These are phyloP conservation scores for Penicillium sp. DNA, from an alignment of 2,329 filamentous ascomycete species.

Conservation along the genomic window DNA sequence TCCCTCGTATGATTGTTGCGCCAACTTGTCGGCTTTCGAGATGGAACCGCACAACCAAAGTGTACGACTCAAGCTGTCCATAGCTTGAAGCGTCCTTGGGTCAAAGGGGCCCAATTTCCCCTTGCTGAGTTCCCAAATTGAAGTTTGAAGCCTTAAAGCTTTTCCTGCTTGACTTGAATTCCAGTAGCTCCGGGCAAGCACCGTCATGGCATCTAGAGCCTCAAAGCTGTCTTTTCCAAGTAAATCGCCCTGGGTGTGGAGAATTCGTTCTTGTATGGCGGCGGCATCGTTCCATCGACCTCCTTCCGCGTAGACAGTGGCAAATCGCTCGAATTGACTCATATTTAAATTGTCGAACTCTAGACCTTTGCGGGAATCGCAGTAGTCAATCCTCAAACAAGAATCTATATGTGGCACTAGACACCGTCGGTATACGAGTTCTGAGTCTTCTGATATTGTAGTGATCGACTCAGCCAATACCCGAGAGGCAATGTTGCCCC, in stretches of 20 bases:
- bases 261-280: slow-evolving; percentile 9
- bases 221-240: slow-evolving; percentile 7
- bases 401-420: slow-evolving; percentile 24
- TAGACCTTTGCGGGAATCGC: slow-evolving; percentile 10
- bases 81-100: slow-evolving; percentile 27
- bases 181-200: slow-evolving; percentile 12
- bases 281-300: slow-evolving; percentile 9
- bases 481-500: slow-evolving; percentile 10
- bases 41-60: slow-evolving; percentile 13
- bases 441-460: slow-evolving; percentile 12
- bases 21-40: slow-evolving; percentile 12
- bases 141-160: slow-evolving; percentile 13
- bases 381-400: slow-evolving; percentile 10
- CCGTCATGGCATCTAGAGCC: slow-evolving; percentile 8
- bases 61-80: slow-evolving; percentile 30
- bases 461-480: slow-evolving; percentile 16
- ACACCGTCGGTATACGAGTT: slow-evolving; percentile 21
- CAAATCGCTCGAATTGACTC: slow-evolving; percentile 9
- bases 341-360: slow-evolving; percentile 3
- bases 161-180: slow-evolving; percentile 10
- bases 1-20: slow-evolving; percentile 17
- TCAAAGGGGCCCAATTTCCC: slow-evolving; percentile 21
- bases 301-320: slow-evolving; percentile 7
- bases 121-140: slow-evolving; percentile 7
- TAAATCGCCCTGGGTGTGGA: background rate